A percentile compares a stretch with the other conserved stretches of the same genome.
These are phyloP conservation scores for Agrostemma githago DNA, from an alignment of 148 eudicot species.

Conservation along the genomic window DNA sequence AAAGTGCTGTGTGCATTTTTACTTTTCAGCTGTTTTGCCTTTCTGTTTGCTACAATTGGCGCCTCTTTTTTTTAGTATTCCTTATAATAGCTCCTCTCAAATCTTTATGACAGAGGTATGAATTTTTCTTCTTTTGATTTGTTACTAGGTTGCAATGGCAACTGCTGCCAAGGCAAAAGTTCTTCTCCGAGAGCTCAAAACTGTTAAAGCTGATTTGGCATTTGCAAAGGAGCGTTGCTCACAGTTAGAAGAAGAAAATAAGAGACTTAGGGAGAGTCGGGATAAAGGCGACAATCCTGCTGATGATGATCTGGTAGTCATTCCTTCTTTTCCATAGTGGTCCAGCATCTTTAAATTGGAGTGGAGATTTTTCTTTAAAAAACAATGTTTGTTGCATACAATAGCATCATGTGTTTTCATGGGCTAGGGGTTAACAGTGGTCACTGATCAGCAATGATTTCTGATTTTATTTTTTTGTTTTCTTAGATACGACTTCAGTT, in stretches of 20 bases:
- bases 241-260: conserved; percentile 94
- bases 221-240: conserved; percentile 86
- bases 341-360: not conserved
- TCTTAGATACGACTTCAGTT: conserved; percentile 84
- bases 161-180: conserved; percentile 97
- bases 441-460: not conserved
- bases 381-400: not conserved
- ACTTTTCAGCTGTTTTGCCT: not conserved
- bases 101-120: not conserved
- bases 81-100: not conserved
- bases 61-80: not conserved
- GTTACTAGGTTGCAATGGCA: conserved; percentile 94
- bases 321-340: not conserved
- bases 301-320: conserved; percentile 90
- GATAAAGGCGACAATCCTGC: conserved; percentile 76
- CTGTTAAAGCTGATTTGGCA: conserved; percentile 88
- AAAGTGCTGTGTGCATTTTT: not conserved
- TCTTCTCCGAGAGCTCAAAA: conserved; percentile 81
- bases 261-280: conserved; percentile 61
- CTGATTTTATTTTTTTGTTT: conserved; percentile 9
- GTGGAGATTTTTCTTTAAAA: no score
- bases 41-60: not conserved
- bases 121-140: conserved; percentile 13
- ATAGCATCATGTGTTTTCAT: not conserved
- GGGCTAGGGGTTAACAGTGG: not conserved